Percentiles rank a stretch among this genome's conserved stretches.
Evolutionary conservation across 2,329 filamentous ascomycete genomes (phyloP).

Genomic region (Sclerotinia sclerotiorum): DNA sequence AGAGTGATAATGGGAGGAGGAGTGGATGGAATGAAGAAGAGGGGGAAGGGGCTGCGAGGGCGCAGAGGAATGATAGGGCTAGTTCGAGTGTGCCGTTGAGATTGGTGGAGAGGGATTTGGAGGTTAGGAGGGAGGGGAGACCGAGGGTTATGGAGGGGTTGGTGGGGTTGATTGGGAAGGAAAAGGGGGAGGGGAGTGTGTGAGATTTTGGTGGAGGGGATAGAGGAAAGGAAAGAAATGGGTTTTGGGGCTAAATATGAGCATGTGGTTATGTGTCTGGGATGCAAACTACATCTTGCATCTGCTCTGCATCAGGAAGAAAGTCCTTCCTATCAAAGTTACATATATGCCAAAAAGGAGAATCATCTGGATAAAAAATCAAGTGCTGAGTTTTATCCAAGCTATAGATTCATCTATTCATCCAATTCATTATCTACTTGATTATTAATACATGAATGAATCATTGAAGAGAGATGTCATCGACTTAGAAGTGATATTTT

Average conservation of each 20-base stretch:
- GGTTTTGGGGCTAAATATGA: not conserved
- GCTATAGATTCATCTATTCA: not conserved
- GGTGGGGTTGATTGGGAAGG: not conserved
- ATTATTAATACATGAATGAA: too few species aligned
- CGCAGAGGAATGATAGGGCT: not conserved
- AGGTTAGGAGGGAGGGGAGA: not conserved
- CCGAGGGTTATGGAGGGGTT: conserved; percentile 19
- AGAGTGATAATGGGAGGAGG: conserved; percentile 30
- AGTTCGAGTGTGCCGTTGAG: conserved; percentile 25
- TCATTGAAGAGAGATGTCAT: too few species aligned
- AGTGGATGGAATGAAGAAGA: conserved; percentile 19
- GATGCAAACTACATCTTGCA: not conserved
- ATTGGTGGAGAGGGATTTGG: conserved; percentile 22
- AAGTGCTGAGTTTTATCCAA: conserved; percentile 16
- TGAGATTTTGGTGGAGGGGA: not conserved
- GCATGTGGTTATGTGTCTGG: not conserved
- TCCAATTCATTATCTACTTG: too few species aligned
- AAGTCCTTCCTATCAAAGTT: not conserved
- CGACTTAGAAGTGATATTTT: too few species aligned
- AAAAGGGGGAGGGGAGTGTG: not conserved
- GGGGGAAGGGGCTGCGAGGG: not conserved
- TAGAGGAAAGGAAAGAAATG: not conserved
- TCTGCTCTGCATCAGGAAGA: not conserved
- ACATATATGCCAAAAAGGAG: not conserved
- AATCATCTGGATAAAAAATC: not conserved